Percentiles rank a stretch among this genome's conserved stretches.
Evolutionary conservation across 2,329 filamentous ascomycete genomes (phyloP).

Genomic region (Botrytis tulipae): DNA sequence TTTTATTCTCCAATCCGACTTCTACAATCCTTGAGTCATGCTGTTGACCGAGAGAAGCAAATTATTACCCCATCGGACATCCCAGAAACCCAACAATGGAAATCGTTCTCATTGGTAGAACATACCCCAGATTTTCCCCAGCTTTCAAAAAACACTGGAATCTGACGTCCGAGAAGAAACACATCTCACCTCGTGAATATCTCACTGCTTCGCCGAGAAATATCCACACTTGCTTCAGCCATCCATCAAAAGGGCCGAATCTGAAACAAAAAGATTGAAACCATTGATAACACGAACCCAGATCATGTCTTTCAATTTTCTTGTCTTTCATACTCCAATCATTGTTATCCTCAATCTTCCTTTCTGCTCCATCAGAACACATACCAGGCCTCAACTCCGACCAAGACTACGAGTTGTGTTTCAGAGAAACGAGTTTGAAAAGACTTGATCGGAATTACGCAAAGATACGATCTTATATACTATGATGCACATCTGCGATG

Average conservation of each 20-base stretch:
- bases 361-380: neutral
- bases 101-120: neutral
- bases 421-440: neutral
- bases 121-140: neutral
- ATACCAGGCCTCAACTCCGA: neutral
- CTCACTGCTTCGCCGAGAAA: neutral
- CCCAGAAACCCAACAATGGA: neutral
- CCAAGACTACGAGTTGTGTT: neutral
- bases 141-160: neutral
- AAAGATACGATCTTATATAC: neutral
- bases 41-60: neutral
- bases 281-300: neutral
- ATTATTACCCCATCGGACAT: neutral
- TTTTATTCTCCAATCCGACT: neutral
- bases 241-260: constrained; percentile 1
- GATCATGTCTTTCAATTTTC: neutral
- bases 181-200: neutral
- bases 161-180: neutral
- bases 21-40: neutral
- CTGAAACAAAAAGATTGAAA: neutral
- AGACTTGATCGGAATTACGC: neutral
- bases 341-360: neutral
- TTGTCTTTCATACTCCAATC: neutral
- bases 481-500: neutral
- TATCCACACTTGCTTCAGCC: neutral